Evolutionary conservation across 2,329 filamentous ascomycete species (phyloP), one percentile per base, ranked within the genome.

Genomic region (Fusarium paranaense): DNA sequence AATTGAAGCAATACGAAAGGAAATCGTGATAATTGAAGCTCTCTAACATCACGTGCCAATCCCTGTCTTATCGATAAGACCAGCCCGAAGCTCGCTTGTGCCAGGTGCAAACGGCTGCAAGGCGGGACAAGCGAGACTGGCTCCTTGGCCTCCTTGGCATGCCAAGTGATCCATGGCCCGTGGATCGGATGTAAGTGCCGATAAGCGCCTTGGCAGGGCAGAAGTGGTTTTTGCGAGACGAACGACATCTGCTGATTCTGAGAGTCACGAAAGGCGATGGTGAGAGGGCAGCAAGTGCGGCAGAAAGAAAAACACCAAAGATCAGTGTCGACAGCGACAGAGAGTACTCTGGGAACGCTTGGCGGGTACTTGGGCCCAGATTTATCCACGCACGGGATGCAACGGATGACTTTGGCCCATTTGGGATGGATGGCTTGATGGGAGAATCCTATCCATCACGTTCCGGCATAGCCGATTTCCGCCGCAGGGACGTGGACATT

Each of bases 161-260:
- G 47, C 60, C 69, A 75, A 52, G 67, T 45, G 72, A 72, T 30
- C 27, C 27, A 30, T 76, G 70, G 73, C 66, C 61, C 70, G 64
- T 61, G 54, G 71, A 78, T 78, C 76, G 76, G 74, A 76, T 73
- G 40, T 58, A 45, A 69, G 65, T 78, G 77, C 77, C 75, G 77
- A 78, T 78, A 76, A 64, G 60, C 57, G 69, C 38, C 76, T 78
- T 78, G 77, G 74, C 77, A 77, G 62, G 63, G 65, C 71, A 72
- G 61, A 66, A 58, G 61, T 40, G 45, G 45, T 54, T 63, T 63
- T 54, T 11, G 22, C 33, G 27, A 58, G 25, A 33, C 47, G 47
- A 40, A 74, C 68, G 58, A 74, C 69, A 67, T 72, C 35, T 54
- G 47, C 57, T 42, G 45, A 38, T 68, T 11, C 27, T 56, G 45